Base-by-base conservation (phyloP, 164 flowering plant species). In the Tetrastigma voinierianum region DNA sequence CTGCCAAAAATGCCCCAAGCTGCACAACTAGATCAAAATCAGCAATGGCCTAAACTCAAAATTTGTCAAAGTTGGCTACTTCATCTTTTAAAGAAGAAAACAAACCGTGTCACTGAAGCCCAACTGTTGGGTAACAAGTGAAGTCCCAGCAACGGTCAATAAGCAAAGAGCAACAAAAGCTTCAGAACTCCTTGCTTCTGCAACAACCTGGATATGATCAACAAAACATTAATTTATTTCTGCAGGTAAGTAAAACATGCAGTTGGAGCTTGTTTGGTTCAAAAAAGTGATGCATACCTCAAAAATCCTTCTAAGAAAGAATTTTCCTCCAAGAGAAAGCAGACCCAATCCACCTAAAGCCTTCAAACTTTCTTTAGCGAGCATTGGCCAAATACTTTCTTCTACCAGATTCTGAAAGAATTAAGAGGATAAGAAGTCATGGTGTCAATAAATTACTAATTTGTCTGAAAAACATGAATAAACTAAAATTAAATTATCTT, bases 1-100 rank as follows among this genome's bases (percentile, higher is more conserved):
- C 99, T 72, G 96, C 99, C 55, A 95, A 67, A 86, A 95, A 95
- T 68, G 99, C 99, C 72, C 99, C 99, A 65, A 95, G 97, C 99
- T 95, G 88, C 77, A 79, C 19, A 76, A 49, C 52, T 18, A 48
- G 25, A 67, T 61, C 19, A 57, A 72, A 54, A 43, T 55, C 47
- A 62, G 23, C 11, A 49, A 54, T 16, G 51, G 56, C n/a, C 48
- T 57, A 24, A 24, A 60, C 24, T 32, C 49, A 17, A 57, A 62
- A 66, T 7, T 5, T 11, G 15, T 25, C 2, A 17, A 52, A 20
- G 25, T 65, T 40, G 60, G 48, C 11, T 47, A 23, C 15, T 62
- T 20, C 55, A 45, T 46, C 19, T 21, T 21, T 15, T 48, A 44
- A 40, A 65, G 69, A 64, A 45, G 17, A 72, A 46, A 61, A 45